phyloP scores from a whole-genome alignment of 768 basidiomycete species.

The Russula dissimulans region DNA sequence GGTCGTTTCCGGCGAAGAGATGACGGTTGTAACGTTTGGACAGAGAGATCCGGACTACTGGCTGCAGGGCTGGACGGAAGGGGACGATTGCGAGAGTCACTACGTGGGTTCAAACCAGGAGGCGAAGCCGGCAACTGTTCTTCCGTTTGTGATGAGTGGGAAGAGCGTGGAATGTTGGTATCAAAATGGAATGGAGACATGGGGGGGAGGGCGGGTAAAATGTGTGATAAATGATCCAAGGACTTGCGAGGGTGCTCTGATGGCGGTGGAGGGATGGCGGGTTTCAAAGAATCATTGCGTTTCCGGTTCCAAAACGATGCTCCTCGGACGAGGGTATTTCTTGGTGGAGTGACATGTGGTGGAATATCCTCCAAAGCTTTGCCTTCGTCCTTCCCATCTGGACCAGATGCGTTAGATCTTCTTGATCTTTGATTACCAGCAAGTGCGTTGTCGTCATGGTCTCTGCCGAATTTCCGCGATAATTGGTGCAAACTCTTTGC shows the following conservation, averaged over 20 bases:
- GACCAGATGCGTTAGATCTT: slow-evolving; percentile 32
- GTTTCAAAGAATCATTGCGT: slow-evolving; percentile 34
- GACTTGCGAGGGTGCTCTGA: slow-evolving; percentile 23
- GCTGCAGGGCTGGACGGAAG: slow-evolving; percentile 2
- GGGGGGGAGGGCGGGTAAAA: slow-evolving; percentile 34
- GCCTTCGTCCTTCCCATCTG: slow-evolving; percentile 34
- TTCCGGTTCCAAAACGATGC: slow-evolving; percentile 22
- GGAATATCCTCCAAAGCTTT: slow-evolving; percentile 33
- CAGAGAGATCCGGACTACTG: slow-evolving; percentile 9
- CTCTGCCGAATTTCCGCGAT: slow-evolving; percentile 22
- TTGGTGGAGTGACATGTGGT: slow-evolving; percentile 18
- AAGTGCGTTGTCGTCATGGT: slow-evolving; percentile 16
- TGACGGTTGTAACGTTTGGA: not conserved
- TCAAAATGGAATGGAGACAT: slow-evolving; percentile 38
- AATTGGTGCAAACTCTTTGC: slow-evolving; percentile 45
- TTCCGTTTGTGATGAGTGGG: slow-evolving; percentile 25
- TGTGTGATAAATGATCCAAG: slow-evolving; percentile 27
- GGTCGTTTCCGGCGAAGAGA: slow-evolving; percentile 27
- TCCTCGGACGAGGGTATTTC: slow-evolving; percentile 13
- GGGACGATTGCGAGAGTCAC: not conserved
- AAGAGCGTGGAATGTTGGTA: slow-evolving; percentile 19
- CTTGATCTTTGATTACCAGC: slow-evolving; percentile 27
- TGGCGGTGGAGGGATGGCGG: slow-evolving; percentile 20
- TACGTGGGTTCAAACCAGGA: slow-evolving; percentile 9
- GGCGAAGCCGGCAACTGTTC: slow-evolving; percentile 16